A percentile compares a stretch with the other conserved stretches of the same genome.
Evolutionary conservation across 495 filamentous ascomycete species (phyloP).

Genomic region (Tuber aestivum): DNA sequence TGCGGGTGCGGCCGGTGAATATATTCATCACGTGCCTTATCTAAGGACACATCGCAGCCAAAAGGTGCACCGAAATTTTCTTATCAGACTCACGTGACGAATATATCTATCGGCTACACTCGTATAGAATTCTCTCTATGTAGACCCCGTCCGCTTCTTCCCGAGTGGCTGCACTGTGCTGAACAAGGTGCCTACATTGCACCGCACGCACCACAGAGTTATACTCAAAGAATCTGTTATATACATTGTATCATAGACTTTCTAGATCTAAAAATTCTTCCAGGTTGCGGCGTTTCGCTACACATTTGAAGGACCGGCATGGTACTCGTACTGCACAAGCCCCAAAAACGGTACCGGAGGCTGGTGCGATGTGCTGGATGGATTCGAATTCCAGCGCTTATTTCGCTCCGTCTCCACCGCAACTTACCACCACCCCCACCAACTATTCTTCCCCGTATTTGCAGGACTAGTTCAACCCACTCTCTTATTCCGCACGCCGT

Average conservation of each 20-base stretch:
- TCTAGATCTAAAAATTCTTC: not conserved
- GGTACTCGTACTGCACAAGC: not conserved
- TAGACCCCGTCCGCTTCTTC: not conserved
- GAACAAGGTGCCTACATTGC: not conserved
- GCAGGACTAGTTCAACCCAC: not conserved
- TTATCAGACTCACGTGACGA: too few relatives aligned
- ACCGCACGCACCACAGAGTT: not conserved
- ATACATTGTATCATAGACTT: not conserved
- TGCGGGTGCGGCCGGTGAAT: too few relatives aligned
- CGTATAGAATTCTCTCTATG: not conserved
- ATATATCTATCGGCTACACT: too few relatives aligned
- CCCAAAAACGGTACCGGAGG: not conserved
- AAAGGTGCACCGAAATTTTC: too few relatives aligned
- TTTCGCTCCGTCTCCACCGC: conserved; percentile 17
- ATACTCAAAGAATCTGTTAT: not conserved
- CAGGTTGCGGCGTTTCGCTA: not conserved
- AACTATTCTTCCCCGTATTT: not conserved
- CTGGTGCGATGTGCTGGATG: not conserved
- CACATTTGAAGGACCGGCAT: not conserved
- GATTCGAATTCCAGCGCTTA: not conserved
- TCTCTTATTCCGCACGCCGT: not conserved
- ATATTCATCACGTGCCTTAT: too few relatives aligned
- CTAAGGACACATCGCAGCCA: too few relatives aligned
- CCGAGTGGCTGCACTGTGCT: not conserved
- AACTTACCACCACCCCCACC: not conserved